These are phyloP conservation scores for Triangularia verruculosa DNA, from an alignment of 2,329 filamentous ascomycete species.

Conservation along the genomic window DNA sequence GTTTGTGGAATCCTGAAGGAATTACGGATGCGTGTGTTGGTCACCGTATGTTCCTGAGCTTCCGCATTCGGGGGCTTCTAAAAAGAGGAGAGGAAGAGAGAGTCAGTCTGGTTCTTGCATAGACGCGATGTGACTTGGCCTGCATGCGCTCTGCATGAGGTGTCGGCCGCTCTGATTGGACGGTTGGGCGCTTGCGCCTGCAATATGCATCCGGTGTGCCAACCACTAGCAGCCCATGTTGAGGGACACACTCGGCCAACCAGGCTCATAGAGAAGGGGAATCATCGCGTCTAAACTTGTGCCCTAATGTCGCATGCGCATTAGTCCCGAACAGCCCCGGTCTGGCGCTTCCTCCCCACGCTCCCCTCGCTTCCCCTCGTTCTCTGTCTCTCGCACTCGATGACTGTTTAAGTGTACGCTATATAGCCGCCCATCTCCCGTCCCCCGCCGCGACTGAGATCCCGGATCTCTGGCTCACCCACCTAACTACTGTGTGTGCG, in stretches of 20 bases:
- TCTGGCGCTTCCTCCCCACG: constrained; percentile 17
- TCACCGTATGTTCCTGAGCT: neutral
- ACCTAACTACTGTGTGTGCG: constrained; percentile 3
- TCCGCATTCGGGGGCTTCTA: neutral
- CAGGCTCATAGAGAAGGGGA: constrained; percentile 9
- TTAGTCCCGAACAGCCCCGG: constrained; percentile 9
- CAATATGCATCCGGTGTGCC: constrained; percentile 24
- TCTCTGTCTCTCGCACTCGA: neutral
- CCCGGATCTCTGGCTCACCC: constrained; percentile 15
- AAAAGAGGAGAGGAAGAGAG: neutral
- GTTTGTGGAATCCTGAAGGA: neutral
- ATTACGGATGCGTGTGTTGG: neutral
- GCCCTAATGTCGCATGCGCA: constrained; percentile 15
- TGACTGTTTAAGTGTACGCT: constrained; percentile 7
- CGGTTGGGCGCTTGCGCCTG: constrained; percentile 39
- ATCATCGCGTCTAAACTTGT: constrained; percentile 23
- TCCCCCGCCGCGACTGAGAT: constrained; percentile 18
- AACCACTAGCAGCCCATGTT: constrained; percentile 11
- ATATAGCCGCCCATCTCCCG: constrained; percentile 29
- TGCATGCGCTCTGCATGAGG: constrained; percentile 18
- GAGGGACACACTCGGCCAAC: constrained; percentile 14
- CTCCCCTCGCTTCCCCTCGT: neutral
- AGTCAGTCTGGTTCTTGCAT: constrained; percentile 17
- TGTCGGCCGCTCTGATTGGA: constrained; percentile 24
- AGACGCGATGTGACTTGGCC: constrained; percentile 30